Conservation (phyloP, 352 stramenopile species). For the Phytophthora cactorum region DNA sequence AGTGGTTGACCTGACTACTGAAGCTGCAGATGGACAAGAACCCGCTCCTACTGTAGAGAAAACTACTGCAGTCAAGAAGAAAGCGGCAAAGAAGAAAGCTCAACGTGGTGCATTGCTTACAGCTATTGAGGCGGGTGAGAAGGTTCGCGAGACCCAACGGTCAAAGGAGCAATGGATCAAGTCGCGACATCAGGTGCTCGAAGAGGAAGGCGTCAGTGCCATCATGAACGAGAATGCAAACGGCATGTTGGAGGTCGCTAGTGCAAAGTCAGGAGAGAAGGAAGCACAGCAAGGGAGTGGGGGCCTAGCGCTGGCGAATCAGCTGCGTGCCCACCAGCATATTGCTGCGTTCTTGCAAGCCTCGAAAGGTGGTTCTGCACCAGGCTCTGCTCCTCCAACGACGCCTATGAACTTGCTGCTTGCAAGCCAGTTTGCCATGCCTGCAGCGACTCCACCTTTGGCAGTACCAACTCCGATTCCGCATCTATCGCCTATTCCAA, state of each 20-base stretch:
- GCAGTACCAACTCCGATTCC: slow-evolving; percentile 19
- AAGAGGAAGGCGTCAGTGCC: slow-evolving; percentile 66
- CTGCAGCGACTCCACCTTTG: slow-evolving; percentile 10
- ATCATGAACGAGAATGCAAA: slow-evolving; percentile 47
- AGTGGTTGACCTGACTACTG: slow-evolving; percentile 21
- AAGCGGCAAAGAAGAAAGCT: slow-evolving; percentile 10
- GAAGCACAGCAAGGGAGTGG: slow-evolving; percentile 22
- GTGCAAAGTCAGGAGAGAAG: slow-evolving; percentile 12
- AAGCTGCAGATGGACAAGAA: slow-evolving; percentile 12
- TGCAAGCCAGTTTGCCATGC: slow-evolving; percentile 30
- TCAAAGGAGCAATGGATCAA: slow-evolving; percentile 71
- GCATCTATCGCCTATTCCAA: neutral
- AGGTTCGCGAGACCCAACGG: slow-evolving; percentile 55
- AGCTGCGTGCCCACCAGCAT: slow-evolving; percentile 39
- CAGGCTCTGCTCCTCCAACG: slow-evolving; percentile 3
- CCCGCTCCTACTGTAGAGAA: neutral
- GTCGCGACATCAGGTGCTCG: slow-evolving; percentile 57
- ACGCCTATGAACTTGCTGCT: slow-evolving; percentile 25
- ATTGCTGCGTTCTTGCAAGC: slow-evolving; percentile 36
- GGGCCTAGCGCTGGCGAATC: slow-evolving; percentile 37
- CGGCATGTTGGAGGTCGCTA: slow-evolving; percentile 44
- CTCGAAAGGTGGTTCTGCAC: slow-evolving; percentile 13
- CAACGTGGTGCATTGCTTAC: slow-evolving; percentile 48
- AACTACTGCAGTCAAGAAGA: neutral
- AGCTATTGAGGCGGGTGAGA: slow-evolving; percentile 62